Conservation (phyloP, 305 asterid genomes). For the Fraxinus latifolia region DNA sequence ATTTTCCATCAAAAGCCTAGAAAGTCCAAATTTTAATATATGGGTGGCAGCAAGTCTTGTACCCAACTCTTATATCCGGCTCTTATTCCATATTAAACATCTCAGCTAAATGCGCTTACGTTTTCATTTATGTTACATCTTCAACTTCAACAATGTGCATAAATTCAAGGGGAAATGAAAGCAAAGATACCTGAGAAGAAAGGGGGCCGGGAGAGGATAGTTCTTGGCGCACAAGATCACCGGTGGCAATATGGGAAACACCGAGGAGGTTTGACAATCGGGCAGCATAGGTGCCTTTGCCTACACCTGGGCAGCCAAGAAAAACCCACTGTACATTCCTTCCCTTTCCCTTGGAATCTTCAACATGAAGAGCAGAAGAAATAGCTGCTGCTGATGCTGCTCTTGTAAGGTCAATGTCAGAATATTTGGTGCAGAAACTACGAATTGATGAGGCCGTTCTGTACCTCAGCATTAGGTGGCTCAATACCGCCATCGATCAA, state of each 20-base stretch:
- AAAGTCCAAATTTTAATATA: background rate
- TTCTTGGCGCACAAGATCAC: slow-evolving; percentile 91
- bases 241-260: slow-evolving; percentile 93
- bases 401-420: slow-evolving; percentile 25
- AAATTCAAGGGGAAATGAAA: background rate
- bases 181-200: slow-evolving; percentile 52
- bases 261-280: slow-evolving; percentile 71
- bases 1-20: background rate
- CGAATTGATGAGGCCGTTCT: slow-evolving; percentile 31
- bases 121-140: background rate
- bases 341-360: slow-evolving; percentile 32
- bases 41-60: background rate
- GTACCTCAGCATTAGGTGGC: slow-evolving; percentile 48
- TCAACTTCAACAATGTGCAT: background rate
- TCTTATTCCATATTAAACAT: too few species aligned
- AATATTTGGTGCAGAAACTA: slow-evolving; percentile 39
- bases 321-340: slow-evolving; percentile 90
- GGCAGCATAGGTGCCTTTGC: slow-evolving; percentile 90
- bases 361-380: slow-evolving; percentile 31
- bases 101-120: background rate
- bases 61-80: background rate
- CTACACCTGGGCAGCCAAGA: slow-evolving; percentile 93
- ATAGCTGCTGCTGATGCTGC: slow-evolving; percentile 31
- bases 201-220: slow-evolving; percentile 63
- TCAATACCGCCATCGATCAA: slow-evolving; percentile 60